Conservation (phyloP, 352 stramenopile species). For the Phytophthora tentaculata region DNA sequence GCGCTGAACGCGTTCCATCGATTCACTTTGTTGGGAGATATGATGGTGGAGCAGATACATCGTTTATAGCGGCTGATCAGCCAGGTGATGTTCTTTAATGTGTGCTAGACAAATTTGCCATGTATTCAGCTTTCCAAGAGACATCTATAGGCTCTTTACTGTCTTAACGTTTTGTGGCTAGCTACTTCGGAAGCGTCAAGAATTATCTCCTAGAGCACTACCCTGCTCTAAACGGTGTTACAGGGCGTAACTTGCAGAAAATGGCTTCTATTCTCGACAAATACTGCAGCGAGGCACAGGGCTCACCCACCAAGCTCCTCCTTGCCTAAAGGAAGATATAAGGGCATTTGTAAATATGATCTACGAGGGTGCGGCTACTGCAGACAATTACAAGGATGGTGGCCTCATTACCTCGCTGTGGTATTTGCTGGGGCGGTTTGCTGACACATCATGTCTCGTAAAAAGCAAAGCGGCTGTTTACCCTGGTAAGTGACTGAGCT, state of each 20-base stretch:
- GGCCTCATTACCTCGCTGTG: neutral
- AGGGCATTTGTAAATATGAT: neutral
- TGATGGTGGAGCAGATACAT: neutral
- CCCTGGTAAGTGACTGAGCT: neutral
- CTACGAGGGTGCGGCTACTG: neutral
- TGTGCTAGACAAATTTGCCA: constrained; percentile 9
- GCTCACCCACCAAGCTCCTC: constrained; percentile 12
- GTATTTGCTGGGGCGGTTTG: neutral
- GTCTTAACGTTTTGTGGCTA: constrained; percentile 14
- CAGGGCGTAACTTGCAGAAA: constrained; percentile 3
- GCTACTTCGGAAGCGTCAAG: constrained; percentile 22
- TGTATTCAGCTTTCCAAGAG: constrained; percentile 10
- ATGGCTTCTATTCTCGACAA: constrained; percentile 13
- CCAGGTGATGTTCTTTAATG: neutral
- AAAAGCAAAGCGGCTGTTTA: neutral
- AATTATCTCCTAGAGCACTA: constrained; percentile 20
- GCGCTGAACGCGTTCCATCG: constrained; percentile 13
- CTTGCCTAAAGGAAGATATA: constrained; percentile 6
- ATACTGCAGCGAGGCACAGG: neutral
- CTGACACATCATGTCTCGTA: neutral
- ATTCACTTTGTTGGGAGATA: neutral
- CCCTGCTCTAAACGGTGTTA: neutral
- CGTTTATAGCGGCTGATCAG: neutral
- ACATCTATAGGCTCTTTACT: constrained; percentile 6
- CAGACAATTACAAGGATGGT: neutral